Percentiles rank a stretch among this genome's conserved stretches.
Evolutionary conservation across 139 green algal genomes (phyloP).

Genomic region (Chlorella sp.): DNA sequence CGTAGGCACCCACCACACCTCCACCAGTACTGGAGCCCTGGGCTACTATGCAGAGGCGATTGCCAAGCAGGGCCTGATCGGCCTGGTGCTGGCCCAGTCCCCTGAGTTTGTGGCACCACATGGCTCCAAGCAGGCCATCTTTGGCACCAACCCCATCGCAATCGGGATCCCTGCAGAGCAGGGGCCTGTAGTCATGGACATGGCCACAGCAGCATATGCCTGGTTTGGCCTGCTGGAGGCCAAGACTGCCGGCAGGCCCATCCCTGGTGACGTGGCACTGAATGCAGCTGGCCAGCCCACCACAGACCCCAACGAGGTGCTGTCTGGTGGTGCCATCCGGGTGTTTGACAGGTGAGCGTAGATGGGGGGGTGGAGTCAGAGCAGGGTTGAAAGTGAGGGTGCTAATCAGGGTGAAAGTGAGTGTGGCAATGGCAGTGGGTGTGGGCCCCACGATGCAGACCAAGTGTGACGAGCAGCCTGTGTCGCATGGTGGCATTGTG

Average conservation of each 20-base stretch:
- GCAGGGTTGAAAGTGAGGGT: no score
- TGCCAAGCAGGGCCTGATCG: conserved; percentile 54
- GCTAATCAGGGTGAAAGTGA: no score
- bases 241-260: conserved; percentile 47
- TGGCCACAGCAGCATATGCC: conserved; percentile 67
- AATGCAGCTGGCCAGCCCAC: conserved; percentile 51
- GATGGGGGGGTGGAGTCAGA: no score
- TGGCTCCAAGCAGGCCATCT: conserved; percentile 63
- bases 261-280: conserved; percentile 55
- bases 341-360: no score
- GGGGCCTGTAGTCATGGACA: conserved; percentile 53
- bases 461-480: no score
- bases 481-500: no score
- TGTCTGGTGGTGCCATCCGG: no score
- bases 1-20: conserved; percentile 64
- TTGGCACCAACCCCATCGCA: conserved; percentile 81
- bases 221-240: conserved; percentile 74
- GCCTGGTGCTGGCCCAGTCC: conserved; percentile 63
- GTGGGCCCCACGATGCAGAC: no score
- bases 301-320: conserved; percentile 59
- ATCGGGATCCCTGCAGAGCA: conserved; percentile 8
- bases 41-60: conserved; percentile 60
- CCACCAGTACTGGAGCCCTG: conserved; percentile 61
- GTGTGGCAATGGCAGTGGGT: no score
- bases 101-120: conserved; percentile 76